These are phyloP conservation scores for Plantago coronopus DNA, from an alignment of 305 asterid species.

Conservation along the genomic window DNA sequence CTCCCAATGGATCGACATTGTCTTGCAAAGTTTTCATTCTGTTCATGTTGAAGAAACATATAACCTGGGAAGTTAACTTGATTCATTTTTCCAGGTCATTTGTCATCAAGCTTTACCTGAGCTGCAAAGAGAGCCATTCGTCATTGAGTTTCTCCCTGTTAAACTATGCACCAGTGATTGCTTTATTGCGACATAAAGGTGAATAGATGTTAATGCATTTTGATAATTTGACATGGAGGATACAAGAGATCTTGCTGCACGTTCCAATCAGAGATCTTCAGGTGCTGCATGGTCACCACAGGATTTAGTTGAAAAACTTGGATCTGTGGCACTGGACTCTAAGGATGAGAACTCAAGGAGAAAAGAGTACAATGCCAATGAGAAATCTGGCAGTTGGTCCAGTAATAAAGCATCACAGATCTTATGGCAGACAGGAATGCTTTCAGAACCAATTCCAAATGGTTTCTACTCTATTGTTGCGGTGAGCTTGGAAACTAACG, in stretches of 20 bases:
- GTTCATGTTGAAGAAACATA: conserved; percentile 5
- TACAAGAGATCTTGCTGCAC: conserved; percentile 50
- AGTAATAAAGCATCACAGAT: conserved; percentile 70
- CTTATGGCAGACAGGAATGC: conserved; percentile 89
- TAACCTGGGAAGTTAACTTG: conserved; percentile 19
- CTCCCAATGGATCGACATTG: neutral
- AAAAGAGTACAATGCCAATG: conserved; percentile 42
- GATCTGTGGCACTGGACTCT: conserved; percentile 68
- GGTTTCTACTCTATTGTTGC: conserved; percentile 94
- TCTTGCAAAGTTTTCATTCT: conserved; percentile 1
- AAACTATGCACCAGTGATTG: conserved; percentile 25
- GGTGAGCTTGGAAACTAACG: conserved; percentile 49
- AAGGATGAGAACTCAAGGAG: conserved; percentile 40
- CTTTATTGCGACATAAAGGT: conserved; percentile 32
- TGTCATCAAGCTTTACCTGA: conserved; percentile 26
- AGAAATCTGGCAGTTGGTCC: conserved; percentile 41
- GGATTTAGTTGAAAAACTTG: conserved; percentile 63
- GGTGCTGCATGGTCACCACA: conserved; percentile 68
- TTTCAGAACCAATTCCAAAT: conserved; percentile 82
- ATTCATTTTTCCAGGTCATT: conserved; percentile 41
- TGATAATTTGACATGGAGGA: conserved; percentile 55
- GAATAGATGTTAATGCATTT: conserved; percentile 37
- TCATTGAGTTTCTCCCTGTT: conserved; percentile 24
- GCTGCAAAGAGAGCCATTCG: conserved; percentile 28
- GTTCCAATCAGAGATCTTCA: conserved; percentile 53